phyloP scores from a whole-genome alignment of 2,329 filamentous ascomycete species.

The Aureobasidium sp. region DNA sequence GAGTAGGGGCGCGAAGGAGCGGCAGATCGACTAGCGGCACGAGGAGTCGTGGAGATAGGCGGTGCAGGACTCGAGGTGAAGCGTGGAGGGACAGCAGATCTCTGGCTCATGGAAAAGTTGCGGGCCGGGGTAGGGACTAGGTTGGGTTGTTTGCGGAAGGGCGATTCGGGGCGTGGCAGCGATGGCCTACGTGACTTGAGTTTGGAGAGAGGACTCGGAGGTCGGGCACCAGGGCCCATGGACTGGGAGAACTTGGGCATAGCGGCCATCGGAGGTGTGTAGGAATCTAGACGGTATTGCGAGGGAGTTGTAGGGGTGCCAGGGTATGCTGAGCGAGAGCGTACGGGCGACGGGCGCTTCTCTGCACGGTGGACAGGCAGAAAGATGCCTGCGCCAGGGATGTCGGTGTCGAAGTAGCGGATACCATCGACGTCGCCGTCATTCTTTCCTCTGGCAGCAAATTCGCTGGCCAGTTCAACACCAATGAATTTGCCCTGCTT shows the following conservation, averaged over 20 bases:
- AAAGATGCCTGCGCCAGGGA: slow-evolving; percentile 84
- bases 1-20: slow-evolving; percentile 38
- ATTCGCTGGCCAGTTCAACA: slow-evolving; percentile 77
- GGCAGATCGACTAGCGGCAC: slow-evolving; percentile 43
- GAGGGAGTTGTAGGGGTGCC: slow-evolving; percentile 62
- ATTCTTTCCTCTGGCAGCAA: slow-evolving; percentile 81
- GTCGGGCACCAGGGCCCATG: slow-evolving; percentile 61
- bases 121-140: slow-evolving; percentile 50
- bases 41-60: slow-evolving; percentile 31
- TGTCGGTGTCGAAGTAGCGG: slow-evolving; percentile 71
- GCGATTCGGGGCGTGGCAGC: slow-evolving; percentile 81
- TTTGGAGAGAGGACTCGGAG: slow-evolving; percentile 64
- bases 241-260: slow-evolving; percentile 82
- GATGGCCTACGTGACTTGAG: slow-evolving; percentile 58
- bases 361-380: slow-evolving; percentile 75
- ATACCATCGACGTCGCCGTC: slow-evolving; percentile 83
- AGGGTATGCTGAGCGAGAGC: slow-evolving; percentile 47
- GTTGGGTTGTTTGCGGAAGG: slow-evolving; percentile 56
- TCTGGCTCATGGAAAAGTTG: slow-evolving; percentile 44
- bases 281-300: slow-evolving; percentile 33
- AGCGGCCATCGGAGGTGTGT: slow-evolving; percentile 53
- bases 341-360: slow-evolving; percentile 53
- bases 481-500: slow-evolving; percentile 90
- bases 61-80: slow-evolving; percentile 54
- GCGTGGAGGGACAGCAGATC: slow-evolving; percentile 45